Percentiles rank a stretch among this genome's conserved stretches.
These are phyloP conservation scores for Paracoccidioides lutzii DNA, from an alignment of 2,329 filamentous ascomycete species.

Conservation along the genomic window DNA sequence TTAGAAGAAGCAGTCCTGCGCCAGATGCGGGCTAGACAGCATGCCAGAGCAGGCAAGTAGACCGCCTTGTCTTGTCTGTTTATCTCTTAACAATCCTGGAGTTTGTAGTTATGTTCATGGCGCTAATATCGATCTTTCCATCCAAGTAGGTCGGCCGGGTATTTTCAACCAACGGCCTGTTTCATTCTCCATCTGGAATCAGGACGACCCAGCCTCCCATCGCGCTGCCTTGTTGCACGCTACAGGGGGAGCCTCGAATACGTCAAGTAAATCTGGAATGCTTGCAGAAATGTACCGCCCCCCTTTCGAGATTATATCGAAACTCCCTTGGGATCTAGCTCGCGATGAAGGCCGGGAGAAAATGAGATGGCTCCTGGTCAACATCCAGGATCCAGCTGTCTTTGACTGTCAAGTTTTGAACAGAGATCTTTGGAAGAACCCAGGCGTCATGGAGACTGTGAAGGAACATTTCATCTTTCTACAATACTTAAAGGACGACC, in stretches of 20 bases:
- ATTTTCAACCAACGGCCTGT: slow-evolving; percentile 56
- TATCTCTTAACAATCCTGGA: not conserved
- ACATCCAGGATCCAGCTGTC: slow-evolving; percentile 83
- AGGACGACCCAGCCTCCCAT: slow-evolving; percentile 34
- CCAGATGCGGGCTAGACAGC: slow-evolving; percentile 43
- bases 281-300: slow-evolving; percentile 88
- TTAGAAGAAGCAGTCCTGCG: slow-evolving; percentile 52
- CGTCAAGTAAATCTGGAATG: slow-evolving; percentile 57
- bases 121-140: slow-evolving; percentile 7
- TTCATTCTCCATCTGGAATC: slow-evolving; percentile 46
- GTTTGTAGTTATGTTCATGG: not conserved
- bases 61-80: not conserved
- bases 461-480: slow-evolving; percentile 91
- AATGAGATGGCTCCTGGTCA: slow-evolving; percentile 90
- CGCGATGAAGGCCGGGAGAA: slow-evolving; percentile 73
- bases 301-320: slow-evolving; percentile 78
- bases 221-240: slow-evolving; percentile 45
- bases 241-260: slow-evolving; percentile 52
- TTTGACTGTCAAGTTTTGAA: slow-evolving; percentile 94
- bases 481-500: slow-evolving; percentile 81
- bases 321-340: slow-evolving; percentile 68
- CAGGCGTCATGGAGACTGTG: slow-evolving; percentile 63
- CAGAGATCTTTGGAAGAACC: slow-evolving; percentile 89
- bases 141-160: slow-evolving; percentile 36
- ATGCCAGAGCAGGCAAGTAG: slow-evolving; percentile 25